Percentiles rank a stretch among this genome's conserved stretches.
These are phyloP conservation scores for Diaporthe eres DNA, from an alignment of 2,329 filamentous ascomycete genomes.

Conservation along the genomic window DNA sequence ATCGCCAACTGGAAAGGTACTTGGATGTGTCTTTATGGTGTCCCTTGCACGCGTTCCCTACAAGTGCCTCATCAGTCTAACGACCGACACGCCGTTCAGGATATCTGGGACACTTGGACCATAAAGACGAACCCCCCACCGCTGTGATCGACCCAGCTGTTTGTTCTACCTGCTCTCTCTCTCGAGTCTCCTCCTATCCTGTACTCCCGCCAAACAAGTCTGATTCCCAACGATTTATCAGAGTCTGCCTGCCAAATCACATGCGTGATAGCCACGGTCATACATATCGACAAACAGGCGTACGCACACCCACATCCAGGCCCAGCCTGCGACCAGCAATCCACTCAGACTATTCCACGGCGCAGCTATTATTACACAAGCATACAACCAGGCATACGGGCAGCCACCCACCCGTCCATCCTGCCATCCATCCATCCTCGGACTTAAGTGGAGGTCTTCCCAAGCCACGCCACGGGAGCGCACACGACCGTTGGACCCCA, in stretches of 20 bases:
- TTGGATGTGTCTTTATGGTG: slow-evolving; percentile 25
- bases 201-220: not conserved
- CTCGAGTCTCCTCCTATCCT: not conserved
- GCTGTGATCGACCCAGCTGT: not conserved
- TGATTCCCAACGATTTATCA: not conserved
- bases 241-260: slow-evolving; percentile 3
- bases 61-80: not conserved
- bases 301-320: slow-evolving; percentile 17
- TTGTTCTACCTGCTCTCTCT: slow-evolving; percentile 7
- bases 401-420: slow-evolving; percentile 12
- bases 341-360: slow-evolving; percentile 2
- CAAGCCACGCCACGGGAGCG: slow-evolving; percentile 14
- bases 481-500: slow-evolving; percentile 28
- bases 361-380: slow-evolving; percentile 13
- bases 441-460: slow-evolving; percentile 18
- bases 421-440: not conserved
- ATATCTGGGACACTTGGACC: slow-evolving; percentile 23
- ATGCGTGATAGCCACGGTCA: slow-evolving; percentile 9
- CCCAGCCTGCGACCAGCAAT: slow-evolving; percentile 4
- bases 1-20: slow-evolving; percentile 30
- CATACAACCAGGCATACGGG: slow-evolving; percentile 19
- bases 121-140: slow-evolving; percentile 33
- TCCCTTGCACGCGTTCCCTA: slow-evolving; percentile 23
- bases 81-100: slow-evolving; percentile 12
- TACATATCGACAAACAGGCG: slow-evolving; percentile 19